Base-by-base conservation (phyloP, 2,329 filamentous ascomycete genomes). In the Trichothecium roseum region DNA sequence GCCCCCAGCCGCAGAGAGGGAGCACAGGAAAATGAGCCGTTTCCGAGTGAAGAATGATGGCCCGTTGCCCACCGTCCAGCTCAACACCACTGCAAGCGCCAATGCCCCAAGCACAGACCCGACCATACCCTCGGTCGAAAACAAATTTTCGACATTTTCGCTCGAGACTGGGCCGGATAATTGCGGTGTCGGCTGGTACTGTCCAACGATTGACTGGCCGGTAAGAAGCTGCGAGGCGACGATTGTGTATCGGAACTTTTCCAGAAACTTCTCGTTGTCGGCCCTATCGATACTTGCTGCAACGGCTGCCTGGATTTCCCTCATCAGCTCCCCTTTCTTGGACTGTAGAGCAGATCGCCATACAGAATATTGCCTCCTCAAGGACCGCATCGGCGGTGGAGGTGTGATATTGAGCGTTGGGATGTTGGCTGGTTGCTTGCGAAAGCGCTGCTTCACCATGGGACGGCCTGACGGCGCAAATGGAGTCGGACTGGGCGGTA, bases 171-270 rank as follows among this genome's bases (percentile, higher is more conserved):
- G 33, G 17, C 15, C 36, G 18, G 45, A 37, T 3, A 45, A 43
- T 15, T 39, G 45, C 5, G 42, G 38, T 22, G 42, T 43, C 4
- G 49, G 40, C 12, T 48, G 50, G 13, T 50, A 50, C 39, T 59
- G 52, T 33, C 58, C 50, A 13, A 56, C 37, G 28, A 72, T 74
- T 4, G 74, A 70, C 45, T 82, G 73, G 28, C 82, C 82, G 49
- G 77, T 86, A 28, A 95, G 68, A 12, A 95, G 71, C 54, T 94
- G 87, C 16, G 88, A 95, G 34, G 87, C 87, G 51, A 95, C 83
- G 44, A 95, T 84, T 16, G 84, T 82, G 60, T 95, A 95, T 43
- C 88, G 83, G 51, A 95, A 95, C 52, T 87, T 83, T 59, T 95
- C 88, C 40, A 94, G 70, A 50, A 95, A 94, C 45, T 79, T 80